Conservation (phyloP, 139 green algal genomes). For the Closterium sp. region DNA sequence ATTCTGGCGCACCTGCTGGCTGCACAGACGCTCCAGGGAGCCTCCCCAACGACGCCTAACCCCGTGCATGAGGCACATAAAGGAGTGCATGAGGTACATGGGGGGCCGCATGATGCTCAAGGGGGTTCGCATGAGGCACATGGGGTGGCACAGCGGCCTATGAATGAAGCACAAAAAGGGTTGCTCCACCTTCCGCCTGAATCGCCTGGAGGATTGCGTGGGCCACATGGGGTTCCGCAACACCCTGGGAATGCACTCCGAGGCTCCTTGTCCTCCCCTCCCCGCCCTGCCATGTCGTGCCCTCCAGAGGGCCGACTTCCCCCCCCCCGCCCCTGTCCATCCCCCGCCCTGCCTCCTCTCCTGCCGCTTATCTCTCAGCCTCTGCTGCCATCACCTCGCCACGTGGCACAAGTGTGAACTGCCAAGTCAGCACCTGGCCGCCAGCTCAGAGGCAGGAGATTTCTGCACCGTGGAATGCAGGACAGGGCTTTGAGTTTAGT, state of each 20-base stretch:
- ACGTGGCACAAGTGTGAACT: background rate
- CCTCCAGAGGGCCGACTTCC: background rate
- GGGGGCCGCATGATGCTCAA: background rate
- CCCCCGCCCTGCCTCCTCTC: background rate
- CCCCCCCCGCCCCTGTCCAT: background rate
- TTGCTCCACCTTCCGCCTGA: background rate
- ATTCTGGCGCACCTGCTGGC: background rate
- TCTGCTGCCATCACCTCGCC: background rate
- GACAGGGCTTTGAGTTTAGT: background rate
- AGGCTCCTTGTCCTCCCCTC: too few species aligned
- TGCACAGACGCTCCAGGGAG: background rate
- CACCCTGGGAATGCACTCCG: too few species aligned
- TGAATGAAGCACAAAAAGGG: background rate
- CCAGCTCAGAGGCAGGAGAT: background rate
- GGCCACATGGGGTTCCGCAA: too few species aligned
- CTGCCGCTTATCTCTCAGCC: background rate
- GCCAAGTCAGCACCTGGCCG: background rate
- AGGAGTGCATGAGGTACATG: background rate
- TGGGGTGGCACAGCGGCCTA: background rate
- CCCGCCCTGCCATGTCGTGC: background rate
- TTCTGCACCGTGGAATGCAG: background rate
- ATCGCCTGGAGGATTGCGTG: too few species aligned
- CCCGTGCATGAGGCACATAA: background rate
- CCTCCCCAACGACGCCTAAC: background rate
- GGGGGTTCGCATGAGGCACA: background rate